A percentile compares a stretch with the other conserved stretches of the same genome.
Conservation (phyloP, 2,329 filamentous ascomycete species). For the Aspergillus sp. region DNA sequence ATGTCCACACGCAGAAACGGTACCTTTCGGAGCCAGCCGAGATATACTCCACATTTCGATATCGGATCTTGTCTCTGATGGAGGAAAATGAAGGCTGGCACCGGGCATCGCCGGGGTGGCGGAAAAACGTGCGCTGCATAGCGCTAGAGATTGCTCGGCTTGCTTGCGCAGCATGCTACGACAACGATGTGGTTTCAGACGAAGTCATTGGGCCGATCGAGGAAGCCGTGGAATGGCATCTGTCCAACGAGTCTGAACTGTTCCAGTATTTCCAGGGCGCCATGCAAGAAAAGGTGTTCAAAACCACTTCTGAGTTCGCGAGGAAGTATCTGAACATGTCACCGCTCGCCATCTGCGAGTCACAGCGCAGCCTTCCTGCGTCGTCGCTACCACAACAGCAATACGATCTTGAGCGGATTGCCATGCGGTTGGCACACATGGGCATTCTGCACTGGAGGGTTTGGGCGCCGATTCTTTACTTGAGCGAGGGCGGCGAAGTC, state of each 20-base stretch:
- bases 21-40: constrained; percentile 21
- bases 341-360: constrained; percentile 35
- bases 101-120: constrained; percentile 19
- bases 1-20: constrained; percentile 22
- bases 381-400: constrained; percentile 17
- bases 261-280: constrained; percentile 25
- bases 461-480: constrained; percentile 69
- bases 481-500: constrained; percentile 18
- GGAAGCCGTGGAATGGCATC: constrained; percentile 23
- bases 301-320: constrained; percentile 22
- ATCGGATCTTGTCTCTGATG: constrained; percentile 32
- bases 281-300: constrained; percentile 25
- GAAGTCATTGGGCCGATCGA: constrained; percentile 26
- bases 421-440: constrained; percentile 71
- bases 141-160: constrained; percentile 36
- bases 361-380: constrained; percentile 24
- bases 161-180: constrained; percentile 23
- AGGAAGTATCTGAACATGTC: constrained; percentile 32
- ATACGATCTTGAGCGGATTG: constrained; percentile 43
- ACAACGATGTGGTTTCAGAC: constrained; percentile 21
- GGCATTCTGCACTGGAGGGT: constrained; percentile 82
- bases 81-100: constrained; percentile 21
- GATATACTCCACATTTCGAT: constrained; percentile 27
- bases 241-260: constrained; percentile 23
- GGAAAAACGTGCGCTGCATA: constrained; percentile 27